phyloP scores from a whole-genome alignment of 1,139 yeast genomes.

The Yamadazyma atmosphaerica region DNA sequence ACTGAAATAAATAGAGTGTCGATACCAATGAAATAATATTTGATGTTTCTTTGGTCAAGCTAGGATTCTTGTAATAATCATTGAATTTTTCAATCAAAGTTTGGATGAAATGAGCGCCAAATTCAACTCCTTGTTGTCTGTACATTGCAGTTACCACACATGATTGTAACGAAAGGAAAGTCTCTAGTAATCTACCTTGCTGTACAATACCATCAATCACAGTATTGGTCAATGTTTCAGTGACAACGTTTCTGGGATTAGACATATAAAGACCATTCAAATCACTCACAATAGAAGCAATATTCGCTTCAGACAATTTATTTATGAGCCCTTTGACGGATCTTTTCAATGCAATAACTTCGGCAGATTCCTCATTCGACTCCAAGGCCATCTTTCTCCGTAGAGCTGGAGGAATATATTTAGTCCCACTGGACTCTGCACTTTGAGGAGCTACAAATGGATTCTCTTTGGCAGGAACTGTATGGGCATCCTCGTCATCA shows the following conservation, averaged over 20 bases:
- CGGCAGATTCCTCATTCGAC: slow-evolving; percentile 43
- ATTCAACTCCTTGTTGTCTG: slow-evolving; percentile 79
- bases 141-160: slow-evolving; percentile 75
- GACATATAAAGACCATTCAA: slow-evolving; percentile 60
- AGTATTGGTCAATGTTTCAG: slow-evolving; percentile 62
- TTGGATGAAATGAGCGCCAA: slow-evolving; percentile 88
- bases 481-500: slow-evolving; percentile 42
- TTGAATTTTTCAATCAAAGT: slow-evolving; percentile 69
- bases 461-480: slow-evolving; percentile 35
- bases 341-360: slow-evolving; percentile 50
- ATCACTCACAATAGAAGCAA: slow-evolving; percentile 67
- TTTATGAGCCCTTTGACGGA: slow-evolving; percentile 80
- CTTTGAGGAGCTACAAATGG: slow-evolving; percentile 80
- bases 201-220: slow-evolving; percentile 66
- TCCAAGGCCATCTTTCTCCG: slow-evolving; percentile 53
- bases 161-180: slow-evolving; percentile 79
- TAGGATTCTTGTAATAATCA: slow-evolving; percentile 25
- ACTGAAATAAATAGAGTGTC: slow-evolving; percentile 73
- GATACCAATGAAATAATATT: slow-evolving; percentile 76
- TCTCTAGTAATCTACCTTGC: slow-evolving; percentile 68
- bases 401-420: slow-evolving; percentile 84
- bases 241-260: slow-evolving; percentile 77
- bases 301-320: slow-evolving; percentile 82
- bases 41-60: slow-evolving; percentile 55
- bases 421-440: slow-evolving; percentile 20